Conservation (phyloP, 2,329 filamentous ascomycete genomes). For the Aspergillus fumigatiaffinis region DNA sequence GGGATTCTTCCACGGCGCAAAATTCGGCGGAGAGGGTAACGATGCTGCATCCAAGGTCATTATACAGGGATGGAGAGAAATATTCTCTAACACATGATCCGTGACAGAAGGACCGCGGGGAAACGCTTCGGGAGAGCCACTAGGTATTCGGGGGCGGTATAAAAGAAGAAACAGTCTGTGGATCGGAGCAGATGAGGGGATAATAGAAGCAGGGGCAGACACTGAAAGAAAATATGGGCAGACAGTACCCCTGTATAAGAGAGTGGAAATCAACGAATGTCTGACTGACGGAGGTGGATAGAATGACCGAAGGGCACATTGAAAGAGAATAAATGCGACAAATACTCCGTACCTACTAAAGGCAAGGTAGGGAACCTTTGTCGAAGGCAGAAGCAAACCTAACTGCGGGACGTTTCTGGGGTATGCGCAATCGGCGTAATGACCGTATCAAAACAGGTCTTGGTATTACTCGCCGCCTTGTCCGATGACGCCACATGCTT, state of each 20-base stretch:
- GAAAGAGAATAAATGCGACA: background rate
- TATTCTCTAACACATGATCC: slow-evolving; percentile 26
- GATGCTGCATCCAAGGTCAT: slow-evolving; percentile 38
- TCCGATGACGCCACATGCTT: slow-evolving; percentile 31
- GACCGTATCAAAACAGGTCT: slow-evolving; percentile 13
- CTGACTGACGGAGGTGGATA: background rate
- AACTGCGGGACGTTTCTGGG: slow-evolving; percentile 11
- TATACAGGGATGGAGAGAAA: slow-evolving; percentile 20
- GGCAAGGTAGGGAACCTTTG: no score
- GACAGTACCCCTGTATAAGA: background rate
- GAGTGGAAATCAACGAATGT: background rate
- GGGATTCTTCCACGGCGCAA: slow-evolving; percentile 30
- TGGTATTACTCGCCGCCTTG: slow-evolving; percentile 27
- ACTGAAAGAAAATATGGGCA: background rate
- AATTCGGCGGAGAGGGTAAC: slow-evolving; percentile 32
- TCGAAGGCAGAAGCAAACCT: background rate
- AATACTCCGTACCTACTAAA: no score
- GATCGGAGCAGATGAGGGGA: background rate
- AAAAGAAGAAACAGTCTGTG: background rate
- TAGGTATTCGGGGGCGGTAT: background rate
- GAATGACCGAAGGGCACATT: background rate
- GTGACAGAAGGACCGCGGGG: background rate
- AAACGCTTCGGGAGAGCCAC: background rate
- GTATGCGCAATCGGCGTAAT: slow-evolving; percentile 1
- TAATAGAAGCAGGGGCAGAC: background rate